Percentiles rank a stretch among this genome's conserved stretches.
Conservation (phyloP, 805 yeast species). For the Ogataea salicorniae region DNA sequence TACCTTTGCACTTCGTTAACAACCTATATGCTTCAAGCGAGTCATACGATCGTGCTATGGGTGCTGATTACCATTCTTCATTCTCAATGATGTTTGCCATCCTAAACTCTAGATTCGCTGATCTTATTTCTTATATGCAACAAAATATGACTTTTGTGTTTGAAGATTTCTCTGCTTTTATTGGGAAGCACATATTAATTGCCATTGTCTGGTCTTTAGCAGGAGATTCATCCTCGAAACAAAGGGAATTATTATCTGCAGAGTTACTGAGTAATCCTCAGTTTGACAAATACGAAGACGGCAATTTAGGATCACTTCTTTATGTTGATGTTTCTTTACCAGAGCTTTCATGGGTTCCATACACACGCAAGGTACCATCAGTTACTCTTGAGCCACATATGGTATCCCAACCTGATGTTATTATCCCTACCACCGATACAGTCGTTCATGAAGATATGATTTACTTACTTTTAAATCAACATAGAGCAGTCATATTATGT, state of each 20-base stretch:
- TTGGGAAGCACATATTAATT: constrained; percentile 31
- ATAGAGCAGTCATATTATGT: constrained; percentile 63
- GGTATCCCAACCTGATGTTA: constrained; percentile 53
- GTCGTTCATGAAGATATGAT: constrained; percentile 58
- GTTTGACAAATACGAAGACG: constrained; percentile 6
- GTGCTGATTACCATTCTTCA: constrained; percentile 33
- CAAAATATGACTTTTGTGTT: constrained; percentile 20
- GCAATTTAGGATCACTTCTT: constrained; percentile 21
- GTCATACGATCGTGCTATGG: constrained; percentile 47
- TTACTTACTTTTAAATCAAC: constrained; percentile 49
- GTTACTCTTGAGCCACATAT: constrained; percentile 52
- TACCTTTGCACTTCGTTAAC: constrained; percentile 13
- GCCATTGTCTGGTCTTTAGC: constrained; percentile 59
- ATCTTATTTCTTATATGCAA: constrained; percentile 17
- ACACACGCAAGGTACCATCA: constrained; percentile 36
- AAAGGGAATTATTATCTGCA: constrained; percentile 35
- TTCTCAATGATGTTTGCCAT: constrained; percentile 37
- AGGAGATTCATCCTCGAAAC: constrained; percentile 45
- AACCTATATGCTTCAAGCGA: constrained; percentile 25
- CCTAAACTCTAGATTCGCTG: constrained; percentile 32
- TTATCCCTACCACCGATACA: constrained; percentile 80
- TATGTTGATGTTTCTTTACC: constrained; percentile 43
- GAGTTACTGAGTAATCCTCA: constrained; percentile 23
- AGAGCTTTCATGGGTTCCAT: constrained; percentile 42
- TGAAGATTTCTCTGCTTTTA: constrained; percentile 28